A percentile compares a stretch with the other conserved stretches of the same genome.
Conservation (phyloP, 306 rosid genomes). For the Fagus crenata region DNA sequence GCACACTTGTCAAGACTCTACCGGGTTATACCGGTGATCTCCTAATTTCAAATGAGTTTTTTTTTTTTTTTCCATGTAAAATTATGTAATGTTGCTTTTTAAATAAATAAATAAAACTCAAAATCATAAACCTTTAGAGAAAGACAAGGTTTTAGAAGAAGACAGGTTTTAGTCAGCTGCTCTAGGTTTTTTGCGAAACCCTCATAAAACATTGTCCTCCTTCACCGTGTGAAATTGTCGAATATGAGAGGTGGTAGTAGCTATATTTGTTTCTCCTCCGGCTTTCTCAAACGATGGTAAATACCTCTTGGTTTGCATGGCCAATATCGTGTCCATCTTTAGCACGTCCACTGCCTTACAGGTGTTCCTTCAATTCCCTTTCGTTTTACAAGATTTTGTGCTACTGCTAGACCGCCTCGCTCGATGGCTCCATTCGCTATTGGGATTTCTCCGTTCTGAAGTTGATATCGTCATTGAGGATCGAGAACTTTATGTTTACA, state of each 20-base stretch:
- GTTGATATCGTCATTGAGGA: constrained; percentile 22
- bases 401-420: constrained; percentile 80
- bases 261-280: constrained; percentile 69
- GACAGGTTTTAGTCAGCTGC: too few species aligned
- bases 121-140: too few species aligned
- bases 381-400: constrained; percentile 29
- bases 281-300: constrained; percentile 76
- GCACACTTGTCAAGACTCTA: constrained; percentile 23
- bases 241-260: constrained; percentile 68
- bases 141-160: too few species aligned
- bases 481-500: too few species aligned
- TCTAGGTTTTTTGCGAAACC: too few species aligned
- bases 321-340: constrained; percentile 63
- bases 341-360: constrained; percentile 71
- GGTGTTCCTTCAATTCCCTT: constrained; percentile 33
- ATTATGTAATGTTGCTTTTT: too few species aligned
- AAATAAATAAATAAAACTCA: too few species aligned
- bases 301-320: constrained; percentile 68
- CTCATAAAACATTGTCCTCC: too few species aligned
- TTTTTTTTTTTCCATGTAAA: neutral
- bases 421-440: constrained; percentile 75
- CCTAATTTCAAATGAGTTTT: constrained; percentile 31
- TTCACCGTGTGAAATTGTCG: too few species aligned
- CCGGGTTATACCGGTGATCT: constrained; percentile 31
- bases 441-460: constrained; percentile 77